Conservation (phyloP, 108 stramenopile genomes). For the Pseudonitzschia multiseries region DNA sequence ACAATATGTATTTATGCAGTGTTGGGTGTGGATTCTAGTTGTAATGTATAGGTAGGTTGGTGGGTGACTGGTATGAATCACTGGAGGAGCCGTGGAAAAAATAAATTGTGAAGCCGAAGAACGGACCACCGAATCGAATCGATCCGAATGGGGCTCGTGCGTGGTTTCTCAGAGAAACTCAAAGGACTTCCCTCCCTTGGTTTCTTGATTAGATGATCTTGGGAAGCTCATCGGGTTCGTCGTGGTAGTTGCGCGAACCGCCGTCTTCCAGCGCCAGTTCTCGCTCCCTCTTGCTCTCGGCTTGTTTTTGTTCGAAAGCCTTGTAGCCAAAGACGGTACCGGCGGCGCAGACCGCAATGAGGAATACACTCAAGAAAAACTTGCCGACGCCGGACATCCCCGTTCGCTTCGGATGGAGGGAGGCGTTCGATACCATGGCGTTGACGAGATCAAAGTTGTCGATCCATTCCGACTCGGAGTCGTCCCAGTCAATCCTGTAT, state of each 20-base stretch:
- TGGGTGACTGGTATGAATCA: too few relatives aligned
- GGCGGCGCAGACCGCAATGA: neutral
- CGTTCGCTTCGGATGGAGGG: neutral
- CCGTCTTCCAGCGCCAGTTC: neutral
- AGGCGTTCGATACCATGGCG: slow-evolving; percentile 8
- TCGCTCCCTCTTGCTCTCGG: neutral
- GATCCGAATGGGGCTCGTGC: neutral
- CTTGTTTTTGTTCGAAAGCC: neutral
- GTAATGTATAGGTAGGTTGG: too few relatives aligned
- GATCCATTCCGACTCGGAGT: neutral
- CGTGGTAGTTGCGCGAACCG: neutral
- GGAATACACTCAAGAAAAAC: neutral
- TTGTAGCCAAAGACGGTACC: slow-evolving; percentile 7
- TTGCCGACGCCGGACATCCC: slow-evolving; percentile 10
- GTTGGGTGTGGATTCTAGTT: too few relatives aligned
- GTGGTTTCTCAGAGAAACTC: neutral
- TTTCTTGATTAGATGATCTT: slow-evolving; percentile 13
- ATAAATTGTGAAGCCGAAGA: too few relatives aligned
- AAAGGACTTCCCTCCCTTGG: neutral
- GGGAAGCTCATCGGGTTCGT: neutral
- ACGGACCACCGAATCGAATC: too few relatives aligned
- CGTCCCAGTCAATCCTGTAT: slow-evolving; percentile 5
- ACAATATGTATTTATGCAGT: neutral
- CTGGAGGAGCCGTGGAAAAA: too few relatives aligned
- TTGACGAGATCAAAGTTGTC: slow-evolving; percentile 1